Evolutionary conservation across 2,329 filamentous ascomycete species (phyloP).

Genomic region (Pseudogymnoascus verrucosus): DNA sequence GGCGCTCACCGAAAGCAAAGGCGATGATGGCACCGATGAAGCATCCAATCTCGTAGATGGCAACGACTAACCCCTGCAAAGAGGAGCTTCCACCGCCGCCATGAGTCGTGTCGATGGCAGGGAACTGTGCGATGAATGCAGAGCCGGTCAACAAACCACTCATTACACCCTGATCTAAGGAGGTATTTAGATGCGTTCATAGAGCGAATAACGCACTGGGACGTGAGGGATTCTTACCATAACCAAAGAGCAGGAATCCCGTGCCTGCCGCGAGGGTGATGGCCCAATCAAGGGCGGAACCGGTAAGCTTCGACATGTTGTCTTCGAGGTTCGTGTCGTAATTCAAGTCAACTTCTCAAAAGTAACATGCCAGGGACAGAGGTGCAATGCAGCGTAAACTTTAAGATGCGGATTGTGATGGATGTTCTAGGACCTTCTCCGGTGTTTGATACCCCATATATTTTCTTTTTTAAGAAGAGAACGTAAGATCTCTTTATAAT

Average conservation of each 20-base stretch:
- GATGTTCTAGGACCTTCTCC: too few species aligned
- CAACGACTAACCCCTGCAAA: conserved; percentile 37
- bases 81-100: conserved; percentile 32
- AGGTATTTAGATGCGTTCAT: conserved; percentile 34
- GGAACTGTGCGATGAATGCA: conserved; percentile 47
- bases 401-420: too few species aligned
- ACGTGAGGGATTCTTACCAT: conserved; percentile 10
- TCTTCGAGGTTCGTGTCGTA: too few species aligned
- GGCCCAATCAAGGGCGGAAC: conserved; percentile 32
- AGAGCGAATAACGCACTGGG: conserved; percentile 10
- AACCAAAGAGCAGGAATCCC: conserved; percentile 29
- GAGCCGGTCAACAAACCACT: conserved; percentile 61
- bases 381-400: too few species aligned
- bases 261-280: conserved; percentile 30
- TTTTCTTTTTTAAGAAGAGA: too few species aligned
- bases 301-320: conserved; percentile 24
- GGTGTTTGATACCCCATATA: too few species aligned
- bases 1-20: conserved; percentile 34
- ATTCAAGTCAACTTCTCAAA: too few species aligned
- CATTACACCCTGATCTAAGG: conserved; percentile 65
- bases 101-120: conserved; percentile 38
- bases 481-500: too few species aligned
- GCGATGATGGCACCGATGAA: conserved; percentile 39
- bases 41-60: conserved; percentile 40
- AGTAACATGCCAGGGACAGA: too few species aligned